Evolutionary conservation across 106 monocot species (phyloP), one percentile per base, ranked within the genome.

Genomic region (Hemerocallis citrina): DNA sequence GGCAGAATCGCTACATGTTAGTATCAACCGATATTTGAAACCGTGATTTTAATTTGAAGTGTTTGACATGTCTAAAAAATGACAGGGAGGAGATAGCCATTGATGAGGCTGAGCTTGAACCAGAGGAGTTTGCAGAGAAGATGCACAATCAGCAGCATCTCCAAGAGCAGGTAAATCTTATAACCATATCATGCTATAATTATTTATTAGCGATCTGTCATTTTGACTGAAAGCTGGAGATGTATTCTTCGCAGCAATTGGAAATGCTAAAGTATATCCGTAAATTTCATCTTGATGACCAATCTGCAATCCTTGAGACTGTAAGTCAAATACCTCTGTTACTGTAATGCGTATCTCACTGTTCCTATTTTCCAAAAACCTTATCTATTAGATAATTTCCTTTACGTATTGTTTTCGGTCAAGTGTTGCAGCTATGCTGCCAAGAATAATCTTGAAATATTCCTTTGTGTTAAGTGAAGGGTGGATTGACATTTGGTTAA

Each of bases 191-290:
- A 16, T 28, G 23, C 12, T n/a, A 16, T 34, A 20, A 12, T 51
- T 10, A 39, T 14, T 20, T 35, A 19, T 14, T 20, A 19, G 8
- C 0, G 6, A 57, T 8, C 9, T n/a, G 21, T 21, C 20, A 36
- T 57, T 34, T 35, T 9, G 34, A 59, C 24, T 15, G 49, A 32
- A 56, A n/a, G n/a, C 32, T 7, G 17, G 31, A 15, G 25, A 3
- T 14, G 25, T 33, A 9, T 47, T 17, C 38, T 30, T 67, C 64
- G 73, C 79, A 89, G 93, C 93, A 94, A 94, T 40, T 89, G 63
- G 75, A 89, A 72, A 89, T 89, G 93, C 62, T 94, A 9, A 82
- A 82, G 57, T 52, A 77, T 7, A 89, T 89, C n/a, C 69, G 89
- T 20, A 89, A 71, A 48, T 89, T 82, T 77, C 69, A 65, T n/a